A percentile compares a stretch with the other conserved stretches of the same genome.
Evolutionary conservation across 169 alveolate species (phyloP).

Genomic region (Cryptosporidium meleagridis): DNA sequence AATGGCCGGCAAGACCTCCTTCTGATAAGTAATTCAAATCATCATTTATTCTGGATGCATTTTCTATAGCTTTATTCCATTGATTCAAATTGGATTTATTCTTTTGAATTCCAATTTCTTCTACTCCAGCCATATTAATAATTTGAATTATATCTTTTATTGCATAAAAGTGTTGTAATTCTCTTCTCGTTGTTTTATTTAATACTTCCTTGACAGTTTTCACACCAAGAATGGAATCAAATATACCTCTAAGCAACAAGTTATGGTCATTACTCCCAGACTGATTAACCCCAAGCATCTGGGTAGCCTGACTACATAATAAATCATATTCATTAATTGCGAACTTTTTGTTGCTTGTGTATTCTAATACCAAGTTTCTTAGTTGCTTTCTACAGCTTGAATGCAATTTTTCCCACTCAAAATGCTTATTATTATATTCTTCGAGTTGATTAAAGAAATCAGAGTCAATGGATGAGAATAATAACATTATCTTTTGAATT

Average conservation of each 20-base stretch:
- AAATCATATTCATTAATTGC: not conserved
- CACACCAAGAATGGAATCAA: constrained; percentile 11
- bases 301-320: not conserved
- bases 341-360: constrained; percentile 2
- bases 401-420: not conserved
- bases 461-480: constrained; percentile 10
- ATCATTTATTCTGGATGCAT: constrained; percentile 51
- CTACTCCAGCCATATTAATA: not conserved
- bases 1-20: constrained; percentile 62
- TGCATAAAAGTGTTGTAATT: constrained; percentile 5
- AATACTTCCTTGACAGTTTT: constrained; percentile 45
- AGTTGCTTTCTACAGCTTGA: constrained; percentile 37
- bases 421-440: not conserved
- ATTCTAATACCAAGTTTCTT: not conserved
- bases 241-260: not conserved
- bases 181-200: constrained; percentile 42
- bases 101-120: not conserved
- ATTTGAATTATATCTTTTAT: constrained; percentile 33
- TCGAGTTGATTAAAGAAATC: not conserved
- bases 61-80: constrained; percentile 19
- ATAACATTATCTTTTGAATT: constrained; percentile 37
- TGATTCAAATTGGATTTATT: not conserved
- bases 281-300: not conserved
- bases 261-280: not conserved
- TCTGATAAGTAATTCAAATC: constrained; percentile 53